Percentiles rank a stretch among this genome's conserved stretches.
Evolutionary conservation across 1,139 yeast species (phyloP).

Genomic region (Hanseniaspora gamundiae): DNA sequence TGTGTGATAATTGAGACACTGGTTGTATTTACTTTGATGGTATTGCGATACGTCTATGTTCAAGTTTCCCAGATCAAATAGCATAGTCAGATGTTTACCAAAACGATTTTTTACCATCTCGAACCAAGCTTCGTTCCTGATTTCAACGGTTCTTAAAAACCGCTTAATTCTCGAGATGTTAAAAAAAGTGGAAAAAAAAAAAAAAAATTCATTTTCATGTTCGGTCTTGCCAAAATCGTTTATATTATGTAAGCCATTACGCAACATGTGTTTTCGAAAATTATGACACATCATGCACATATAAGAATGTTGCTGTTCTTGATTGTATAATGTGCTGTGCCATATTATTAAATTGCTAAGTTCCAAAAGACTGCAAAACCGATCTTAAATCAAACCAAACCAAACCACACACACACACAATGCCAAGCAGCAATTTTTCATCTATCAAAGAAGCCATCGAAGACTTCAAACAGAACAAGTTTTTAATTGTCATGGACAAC

Average conservation of each 20-base stretch:
- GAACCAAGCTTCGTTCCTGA: too few relatives aligned
- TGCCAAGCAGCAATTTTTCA: conserved; percentile 27
- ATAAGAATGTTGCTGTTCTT: background rate
- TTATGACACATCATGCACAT: background rate
- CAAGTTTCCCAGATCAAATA: too few relatives aligned
- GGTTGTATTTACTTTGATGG: too few relatives aligned
- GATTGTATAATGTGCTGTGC: too few relatives aligned
- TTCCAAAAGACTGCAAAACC: background rate
- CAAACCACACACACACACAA: background rate
- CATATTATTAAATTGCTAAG: too few relatives aligned
- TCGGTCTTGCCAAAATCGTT: background rate
- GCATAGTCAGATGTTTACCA: too few relatives aligned
- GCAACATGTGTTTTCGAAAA: background rate
- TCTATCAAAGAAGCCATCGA: conserved; percentile 64
- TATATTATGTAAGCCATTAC: background rate
- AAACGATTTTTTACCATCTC: too few relatives aligned
- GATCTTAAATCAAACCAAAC: background rate
- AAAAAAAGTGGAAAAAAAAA: too few relatives aligned
- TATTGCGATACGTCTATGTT: too few relatives aligned
- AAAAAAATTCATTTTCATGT: background rate
- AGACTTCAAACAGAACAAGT: conserved; percentile 78
- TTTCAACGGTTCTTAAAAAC: too few relatives aligned
- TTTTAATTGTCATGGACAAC: conserved; percentile 89
- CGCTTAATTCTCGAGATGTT: background rate
- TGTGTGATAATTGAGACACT: too few relatives aligned